A percentile compares a stretch with the other conserved stretches of the same genome.
Evolutionary conservation across 129 eudicot species (phyloP).

Genomic region (Sambucus nigra): DNA sequence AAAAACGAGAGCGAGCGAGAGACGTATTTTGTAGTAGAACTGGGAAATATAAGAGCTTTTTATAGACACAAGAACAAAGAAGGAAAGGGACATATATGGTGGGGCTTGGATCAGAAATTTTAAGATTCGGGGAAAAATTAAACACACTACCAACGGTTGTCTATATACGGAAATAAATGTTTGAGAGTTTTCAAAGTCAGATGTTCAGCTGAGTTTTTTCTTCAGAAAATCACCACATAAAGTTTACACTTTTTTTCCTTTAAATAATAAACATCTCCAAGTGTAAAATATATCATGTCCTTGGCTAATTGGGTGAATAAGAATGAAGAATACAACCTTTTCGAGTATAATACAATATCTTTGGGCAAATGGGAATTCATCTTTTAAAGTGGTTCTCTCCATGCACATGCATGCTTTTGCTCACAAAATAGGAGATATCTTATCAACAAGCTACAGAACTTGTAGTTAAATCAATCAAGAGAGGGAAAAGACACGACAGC

Average conservation of each 20-base stretch:
- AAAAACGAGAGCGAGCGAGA: background rate
- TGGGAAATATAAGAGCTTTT: slow-evolving; percentile 24
- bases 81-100: slow-evolving; percentile 11
- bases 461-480: background rate
- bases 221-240: background rate
- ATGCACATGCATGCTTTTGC: slow-evolving; percentile 5
- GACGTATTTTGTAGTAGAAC: slow-evolving; percentile 6
- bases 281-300: slow-evolving; percentile 18
- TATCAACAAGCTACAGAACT: slow-evolving; percentile 25
- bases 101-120: slow-evolving; percentile 20
- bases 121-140: background rate
- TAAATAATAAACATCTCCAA: background rate
- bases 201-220: background rate
- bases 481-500: background rate
- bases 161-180: background rate
- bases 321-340: slow-evolving; percentile 31
- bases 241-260: background rate
- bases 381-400: slow-evolving; percentile 26
- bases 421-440: slow-evolving; percentile 1
- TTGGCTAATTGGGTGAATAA: slow-evolving; percentile 21
- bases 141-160: background rate
- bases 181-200: background rate
- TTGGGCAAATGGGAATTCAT: slow-evolving; percentile 39
- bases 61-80: slow-evolving; percentile 34
- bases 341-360: slow-evolving; percentile 14